Evolutionary conservation across 306 rosid species (phyloP), one percentile per base, ranked within the genome.

Genomic region (Dryas octopetala): DNA sequence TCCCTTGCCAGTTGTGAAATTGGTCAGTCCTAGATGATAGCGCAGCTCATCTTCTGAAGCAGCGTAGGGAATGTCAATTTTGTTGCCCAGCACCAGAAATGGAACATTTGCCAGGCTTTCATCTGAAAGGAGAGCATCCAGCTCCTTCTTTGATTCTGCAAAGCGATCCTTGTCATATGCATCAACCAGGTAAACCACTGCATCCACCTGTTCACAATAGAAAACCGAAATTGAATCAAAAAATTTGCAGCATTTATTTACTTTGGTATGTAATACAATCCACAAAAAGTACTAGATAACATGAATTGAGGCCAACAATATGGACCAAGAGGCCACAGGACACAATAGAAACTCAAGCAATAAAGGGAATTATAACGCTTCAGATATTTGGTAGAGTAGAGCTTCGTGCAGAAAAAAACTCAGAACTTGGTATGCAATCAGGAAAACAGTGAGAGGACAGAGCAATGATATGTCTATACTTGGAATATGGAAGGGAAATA

Each of bases 1-100:
- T 2, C 89, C 89, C 83, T 85, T 85, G 66, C 89, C 89, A 7
- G 89, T 85, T 7, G 89, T 85, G 86, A 85, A 85, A 72, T 85
- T 85, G 80, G 80, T 82, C 78, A 85, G 68, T 60, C 89, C 89
- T 48, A 85, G 62, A 46, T 79, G 84, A 70, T 68, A 82, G 47
- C 86, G 81, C 16, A 85, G 80, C 82, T 85, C 89, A 17, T 85
- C 89, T 78, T 85, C 89, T 52, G 89, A 85, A 70, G 86, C 86
- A 2, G 89, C 89, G 54, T 82, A 76, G 0, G 86, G 83, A 76
- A 85, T 85, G 77, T 85, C 89, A 38, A 85, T 85, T 86, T 85
- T 85, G 89, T 85, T 85, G 66, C 89, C 89, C 13, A 85, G 66
- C 69, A 85, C 76, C 41, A 85, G 86, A 75, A 85, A 85, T 12